Conservation (phyloP, 768 basidiomycete genomes). For the Suillus brevipes region DNA sequence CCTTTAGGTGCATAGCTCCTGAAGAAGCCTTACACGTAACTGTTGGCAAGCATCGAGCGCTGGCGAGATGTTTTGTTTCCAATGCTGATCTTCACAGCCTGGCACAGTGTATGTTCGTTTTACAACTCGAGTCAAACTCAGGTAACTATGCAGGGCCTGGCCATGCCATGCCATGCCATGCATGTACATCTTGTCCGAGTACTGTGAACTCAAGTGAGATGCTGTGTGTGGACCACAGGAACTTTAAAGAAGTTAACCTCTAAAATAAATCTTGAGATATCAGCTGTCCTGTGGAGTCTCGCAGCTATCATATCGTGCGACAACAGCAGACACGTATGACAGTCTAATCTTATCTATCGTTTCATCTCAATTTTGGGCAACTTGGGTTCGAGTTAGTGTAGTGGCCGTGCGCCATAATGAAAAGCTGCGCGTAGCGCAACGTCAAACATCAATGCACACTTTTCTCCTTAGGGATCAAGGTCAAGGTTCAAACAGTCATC, state of each 20-base stretch:
- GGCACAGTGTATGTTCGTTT: too few relatives aligned
- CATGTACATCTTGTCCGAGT: too few relatives aligned
- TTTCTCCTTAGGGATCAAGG: constrained; percentile 11
- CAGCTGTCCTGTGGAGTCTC: constrained; percentile 1
- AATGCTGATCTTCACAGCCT: constrained; percentile 14
- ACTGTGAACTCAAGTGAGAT: too few relatives aligned
- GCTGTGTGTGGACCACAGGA: too few relatives aligned
- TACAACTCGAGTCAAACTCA: too few relatives aligned
- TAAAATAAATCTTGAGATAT: too few relatives aligned
- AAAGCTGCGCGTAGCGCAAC: constrained; percentile 24
- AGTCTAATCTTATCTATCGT: background rate
- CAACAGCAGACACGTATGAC: background rate
- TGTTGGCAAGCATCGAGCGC: constrained; percentile 3
- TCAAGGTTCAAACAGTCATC: constrained; percentile 11
- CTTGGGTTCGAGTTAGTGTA: constrained; percentile 11
- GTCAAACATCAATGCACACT: constrained; percentile 29
- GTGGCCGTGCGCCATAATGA: constrained; percentile 21
- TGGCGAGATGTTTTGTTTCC: constrained; percentile 8
- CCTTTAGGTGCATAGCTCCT: background rate
- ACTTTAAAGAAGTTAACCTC: too few relatives aligned
- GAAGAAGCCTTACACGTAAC: constrained; percentile 1
- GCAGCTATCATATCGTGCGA: constrained; percentile 3
- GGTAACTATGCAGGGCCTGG: too few relatives aligned
- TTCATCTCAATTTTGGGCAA: constrained; percentile 19
- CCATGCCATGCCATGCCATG: too few relatives aligned